These are phyloP conservation scores for Tylopilus felleus DNA, from an alignment of 768 basidiomycete genomes.

Conservation along the genomic window DNA sequence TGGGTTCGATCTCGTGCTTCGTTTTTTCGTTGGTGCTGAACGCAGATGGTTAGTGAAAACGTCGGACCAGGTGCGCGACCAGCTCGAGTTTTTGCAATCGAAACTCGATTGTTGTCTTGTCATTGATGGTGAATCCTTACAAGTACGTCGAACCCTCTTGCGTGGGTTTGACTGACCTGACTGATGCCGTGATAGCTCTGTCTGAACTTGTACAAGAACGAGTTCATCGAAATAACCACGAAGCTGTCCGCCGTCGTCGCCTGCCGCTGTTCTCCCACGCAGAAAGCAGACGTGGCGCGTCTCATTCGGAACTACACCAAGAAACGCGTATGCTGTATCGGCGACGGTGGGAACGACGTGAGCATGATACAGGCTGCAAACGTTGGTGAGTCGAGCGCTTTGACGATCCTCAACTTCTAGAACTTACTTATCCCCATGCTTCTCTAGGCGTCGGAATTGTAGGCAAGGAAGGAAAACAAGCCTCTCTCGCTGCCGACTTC, in stretches of 20 bases:
- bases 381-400: constrained; percentile 64
- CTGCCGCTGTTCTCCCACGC: constrained; percentile 96
- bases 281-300: constrained; percentile 96
- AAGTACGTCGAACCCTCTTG: constrained; percentile 46
- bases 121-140: constrained; percentile 95
- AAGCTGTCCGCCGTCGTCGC: constrained; percentile 96
- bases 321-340: constrained; percentile 97
- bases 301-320: constrained; percentile 87
- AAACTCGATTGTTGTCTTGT: constrained; percentile 98
- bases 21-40: background rate
- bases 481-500: constrained; percentile 98
- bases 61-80: constrained; percentile 74
- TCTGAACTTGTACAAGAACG: constrained; percentile 83
- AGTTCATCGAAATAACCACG: constrained; percentile 95
- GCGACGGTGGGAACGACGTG: constrained; percentile 98
- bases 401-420: background rate
- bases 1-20: constrained; percentile 30
- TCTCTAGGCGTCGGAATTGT: constrained; percentile 88
- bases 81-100: constrained; percentile 90
- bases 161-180: background rate
- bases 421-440: background rate
- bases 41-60: constrained; percentile 65
- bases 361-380: constrained; percentile 99
- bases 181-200: constrained; percentile 59
- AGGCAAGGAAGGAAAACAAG: constrained; percentile 98